phyloP scores from a whole-genome alignment of 1,139 yeast species.

The Wickerhamiella pararugosa region DNA sequence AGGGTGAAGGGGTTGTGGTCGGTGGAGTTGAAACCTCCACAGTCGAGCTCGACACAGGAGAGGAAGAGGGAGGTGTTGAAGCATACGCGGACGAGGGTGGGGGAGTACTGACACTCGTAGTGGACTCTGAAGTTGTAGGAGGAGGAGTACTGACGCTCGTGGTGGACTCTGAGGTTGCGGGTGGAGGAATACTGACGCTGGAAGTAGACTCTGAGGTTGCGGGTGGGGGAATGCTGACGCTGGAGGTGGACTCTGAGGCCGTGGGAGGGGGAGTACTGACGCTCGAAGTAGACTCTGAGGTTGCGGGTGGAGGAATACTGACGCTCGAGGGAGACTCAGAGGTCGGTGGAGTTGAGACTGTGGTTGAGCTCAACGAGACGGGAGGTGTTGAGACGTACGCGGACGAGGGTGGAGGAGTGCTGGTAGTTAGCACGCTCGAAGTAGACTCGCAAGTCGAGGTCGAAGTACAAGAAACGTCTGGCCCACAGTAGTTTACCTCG shows the following conservation, averaged over 20 bases:
- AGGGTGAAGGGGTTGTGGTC: neutral
- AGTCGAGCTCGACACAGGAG: neutral
- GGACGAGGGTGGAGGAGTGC: neutral
- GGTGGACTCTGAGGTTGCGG: neutral
- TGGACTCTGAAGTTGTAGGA: neutral
- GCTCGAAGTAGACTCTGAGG: neutral
- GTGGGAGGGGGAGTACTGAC: neutral
- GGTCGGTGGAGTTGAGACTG: neutral
- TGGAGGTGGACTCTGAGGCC: neutral
- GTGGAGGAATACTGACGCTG: neutral
- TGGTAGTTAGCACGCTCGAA: neutral
- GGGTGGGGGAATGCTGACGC: neutral
- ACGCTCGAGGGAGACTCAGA: neutral
- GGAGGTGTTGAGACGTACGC: neutral
- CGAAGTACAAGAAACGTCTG: neutral
- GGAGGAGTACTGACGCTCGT: neutral
- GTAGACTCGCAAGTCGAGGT: neutral
- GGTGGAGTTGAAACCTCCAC: neutral
- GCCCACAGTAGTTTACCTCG: constrained; percentile 3
- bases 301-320: neutral
- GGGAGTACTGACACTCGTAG: neutral
- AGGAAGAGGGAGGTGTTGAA: neutral
- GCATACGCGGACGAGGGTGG: neutral
- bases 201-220: neutral
- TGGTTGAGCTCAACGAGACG: neutral